Conservation (phyloP, 805 yeast species). For the Candida qinlingensis region DNA sequence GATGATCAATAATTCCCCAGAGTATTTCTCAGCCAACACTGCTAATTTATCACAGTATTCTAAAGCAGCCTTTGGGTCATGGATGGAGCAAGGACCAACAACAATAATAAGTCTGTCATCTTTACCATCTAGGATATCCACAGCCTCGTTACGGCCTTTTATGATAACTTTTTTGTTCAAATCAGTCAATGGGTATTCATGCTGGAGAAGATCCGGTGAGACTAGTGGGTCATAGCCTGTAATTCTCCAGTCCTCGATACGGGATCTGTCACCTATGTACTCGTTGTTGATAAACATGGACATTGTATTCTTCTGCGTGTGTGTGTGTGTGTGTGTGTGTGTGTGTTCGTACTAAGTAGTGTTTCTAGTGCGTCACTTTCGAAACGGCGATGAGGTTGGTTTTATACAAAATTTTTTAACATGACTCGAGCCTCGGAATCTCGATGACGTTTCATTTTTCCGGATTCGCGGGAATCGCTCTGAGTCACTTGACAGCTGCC, state of each 20-base stretch:
- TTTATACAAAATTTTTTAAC: too few relatives aligned
- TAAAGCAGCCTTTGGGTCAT: slow-evolving; percentile 87
- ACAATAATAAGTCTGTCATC: slow-evolving; percentile 87
- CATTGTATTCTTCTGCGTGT: neutral
- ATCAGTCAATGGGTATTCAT: slow-evolving; percentile 68
- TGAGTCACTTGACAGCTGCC: too few relatives aligned
- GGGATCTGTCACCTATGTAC: slow-evolving; percentile 74
- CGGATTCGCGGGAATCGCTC: too few relatives aligned
- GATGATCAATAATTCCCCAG: slow-evolving; percentile 74
- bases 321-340: too few relatives aligned
- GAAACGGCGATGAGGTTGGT: too few relatives aligned
- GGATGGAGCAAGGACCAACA: slow-evolving; percentile 96
- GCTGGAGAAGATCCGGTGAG: slow-evolving; percentile 91
- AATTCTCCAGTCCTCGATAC: slow-evolving; percentile 74
- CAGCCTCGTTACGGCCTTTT: slow-evolving; percentile 71
- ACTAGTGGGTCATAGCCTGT: slow-evolving; percentile 91
- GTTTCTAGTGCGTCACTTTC: too few relatives aligned
- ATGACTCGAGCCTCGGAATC: too few relatives aligned
- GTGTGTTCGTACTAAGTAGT: too few relatives aligned
- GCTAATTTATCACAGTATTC: slow-evolving; percentile 75
- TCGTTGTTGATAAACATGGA: slow-evolving; percentile 81
- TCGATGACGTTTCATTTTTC: too few relatives aligned
- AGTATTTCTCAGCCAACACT: slow-evolving; percentile 51
- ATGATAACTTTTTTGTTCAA: slow-evolving; percentile 58
- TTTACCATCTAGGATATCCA: slow-evolving; percentile 66